These are phyloP conservation scores for Galeopsis tetrahit DNA, from an alignment of 257 asterid genomes.

Conservation along the genomic window DNA sequence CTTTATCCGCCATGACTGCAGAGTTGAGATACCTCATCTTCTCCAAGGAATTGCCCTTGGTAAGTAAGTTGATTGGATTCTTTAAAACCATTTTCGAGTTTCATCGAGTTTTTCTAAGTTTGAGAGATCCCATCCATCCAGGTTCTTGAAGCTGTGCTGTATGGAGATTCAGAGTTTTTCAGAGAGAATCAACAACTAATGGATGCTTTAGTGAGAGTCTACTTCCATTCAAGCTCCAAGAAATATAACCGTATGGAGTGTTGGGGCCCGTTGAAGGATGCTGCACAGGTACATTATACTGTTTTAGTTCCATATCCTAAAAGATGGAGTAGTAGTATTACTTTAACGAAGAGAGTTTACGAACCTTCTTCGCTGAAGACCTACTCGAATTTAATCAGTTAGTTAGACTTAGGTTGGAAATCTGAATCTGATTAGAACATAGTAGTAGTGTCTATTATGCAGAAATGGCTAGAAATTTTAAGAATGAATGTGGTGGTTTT, in stretches of 20 bases:
- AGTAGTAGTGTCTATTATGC: too few relatives aligned
- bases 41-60: constrained; percentile 96
- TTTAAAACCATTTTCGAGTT: neutral
- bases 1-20: constrained; percentile 74
- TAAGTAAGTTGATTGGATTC: constrained; percentile 48
- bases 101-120: neutral
- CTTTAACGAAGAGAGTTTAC: too few relatives aligned
- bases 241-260: constrained; percentile 81
- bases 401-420: too few relatives aligned
- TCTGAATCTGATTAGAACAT: too few relatives aligned
- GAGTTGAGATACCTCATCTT: constrained; percentile 88
- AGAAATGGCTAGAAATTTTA: neutral
- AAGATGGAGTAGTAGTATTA: too few relatives aligned
- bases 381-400: too few relatives aligned
- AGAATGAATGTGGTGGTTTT: constrained; percentile 17
- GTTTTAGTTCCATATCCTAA: too few relatives aligned
- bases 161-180: constrained; percentile 83
- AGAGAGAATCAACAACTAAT: constrained; percentile 60
- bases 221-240: constrained; percentile 82
- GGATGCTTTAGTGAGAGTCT: constrained; percentile 82
- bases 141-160: constrained; percentile 87
- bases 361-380: too few relatives aligned
- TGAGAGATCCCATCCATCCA: constrained; percentile 27
- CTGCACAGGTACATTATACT: constrained; percentile 54
- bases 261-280: constrained; percentile 91